A percentile compares a stretch with the other conserved stretches of the same genome.
Conservation (phyloP, 2,329 filamentous ascomycete species). For the Macrophomina phaseolina region DNA sequence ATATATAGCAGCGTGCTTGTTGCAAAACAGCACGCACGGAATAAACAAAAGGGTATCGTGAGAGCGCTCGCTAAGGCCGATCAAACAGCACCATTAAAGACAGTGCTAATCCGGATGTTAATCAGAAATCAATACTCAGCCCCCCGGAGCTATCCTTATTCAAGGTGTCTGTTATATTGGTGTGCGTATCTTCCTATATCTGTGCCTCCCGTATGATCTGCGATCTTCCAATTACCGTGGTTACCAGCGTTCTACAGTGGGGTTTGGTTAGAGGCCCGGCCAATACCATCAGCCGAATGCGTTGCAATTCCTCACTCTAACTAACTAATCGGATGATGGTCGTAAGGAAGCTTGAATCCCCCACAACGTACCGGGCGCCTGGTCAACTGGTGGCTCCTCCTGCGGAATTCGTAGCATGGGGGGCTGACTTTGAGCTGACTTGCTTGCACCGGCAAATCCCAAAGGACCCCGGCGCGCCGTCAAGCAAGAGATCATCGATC, state of each 20-base stretch:
- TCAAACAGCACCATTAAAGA: neutral
- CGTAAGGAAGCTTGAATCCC: neutral
- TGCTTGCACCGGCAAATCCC: neutral
- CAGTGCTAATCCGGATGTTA: neutral
- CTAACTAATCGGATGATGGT: neutral
- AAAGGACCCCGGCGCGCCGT: neutral
- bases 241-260: neutral
- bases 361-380: neutral
- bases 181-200: neutral
- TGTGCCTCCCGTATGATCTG: neutral
- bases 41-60: neutral
- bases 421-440: neutral
- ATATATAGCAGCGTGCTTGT: neutral
- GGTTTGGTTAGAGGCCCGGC: neutral
- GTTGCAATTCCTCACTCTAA: neutral
- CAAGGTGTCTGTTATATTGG: neutral
- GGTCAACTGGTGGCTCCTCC: neutral
- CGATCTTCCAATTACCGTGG: constrained; percentile 4
- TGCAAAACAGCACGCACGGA: neutral
- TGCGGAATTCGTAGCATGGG: neutral
- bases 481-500: neutral
- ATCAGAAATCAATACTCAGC: neutral
- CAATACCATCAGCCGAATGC: neutral
- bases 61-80: neutral
- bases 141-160: neutral